Base-by-base conservation (phyloP, 345 rosid genomes). In the Rubroshorea leprosula region DNA sequence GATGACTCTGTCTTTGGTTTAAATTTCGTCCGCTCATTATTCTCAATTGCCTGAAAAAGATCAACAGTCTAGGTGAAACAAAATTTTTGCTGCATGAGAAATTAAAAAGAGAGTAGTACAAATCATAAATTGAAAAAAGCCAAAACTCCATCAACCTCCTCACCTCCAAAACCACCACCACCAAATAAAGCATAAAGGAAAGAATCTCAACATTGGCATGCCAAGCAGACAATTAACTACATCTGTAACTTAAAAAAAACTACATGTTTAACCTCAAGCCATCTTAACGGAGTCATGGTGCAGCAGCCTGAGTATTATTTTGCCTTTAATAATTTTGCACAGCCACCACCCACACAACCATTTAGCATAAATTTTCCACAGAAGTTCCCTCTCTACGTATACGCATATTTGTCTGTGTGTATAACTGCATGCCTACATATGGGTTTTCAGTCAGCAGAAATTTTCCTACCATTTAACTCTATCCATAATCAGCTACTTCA, bases 1-100 rank as follows among this genome's bases (percentile, higher is more conserved):
- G 80, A 72, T 26, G 79, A 54, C 55, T 83, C 97, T 73, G 85
- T 79, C 78, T 80, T 85, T 69, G 91, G 78, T 80, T 73, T 79
- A 64, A 70, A 78, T 67, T 66, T 89, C 79, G 73, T 71, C 70
- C 84, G 88, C 67, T 89, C 97, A 56, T 89, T 86, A 72, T 80
- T 74, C 63, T 86, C 91, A 35, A 64, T 52, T 25, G 89, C 78
- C 99, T 93, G 76, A 75, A 63, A 66, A 55, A 23, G 57, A 61
- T 54, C 41, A 31, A 31, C 49, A 55, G 46, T 61, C 66, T 44
- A 65, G 50, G 63, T 18, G 68, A 60, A 39, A 38, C 9, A 12
- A 3, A 11, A 26, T n/a, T n/a, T n/a, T n/a, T n/a, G n/a, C n/a
- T n/a, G n/a, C n/a, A n/a, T n/a, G n/a, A n/a, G n/a, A n/a, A n/a